Conservation (phyloP, 208 protist genomes). For the Angomonas deanei region DNA sequence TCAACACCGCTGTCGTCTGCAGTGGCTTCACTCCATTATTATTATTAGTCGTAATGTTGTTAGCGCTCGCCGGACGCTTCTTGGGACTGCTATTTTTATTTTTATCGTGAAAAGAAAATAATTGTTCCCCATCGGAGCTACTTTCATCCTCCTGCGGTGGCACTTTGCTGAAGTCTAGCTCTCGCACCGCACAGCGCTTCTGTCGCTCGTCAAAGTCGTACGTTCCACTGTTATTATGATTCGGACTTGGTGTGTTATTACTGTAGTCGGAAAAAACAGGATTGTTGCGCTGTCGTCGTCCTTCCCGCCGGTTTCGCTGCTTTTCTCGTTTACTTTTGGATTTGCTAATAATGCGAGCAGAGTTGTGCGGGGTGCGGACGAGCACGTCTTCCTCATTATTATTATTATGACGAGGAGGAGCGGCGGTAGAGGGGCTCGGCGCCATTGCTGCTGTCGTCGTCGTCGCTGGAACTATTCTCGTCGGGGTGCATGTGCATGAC, state of each 20-base stretch:
- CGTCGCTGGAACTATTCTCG: neutral
- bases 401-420: no score
- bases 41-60: neutral
- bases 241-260: no score
- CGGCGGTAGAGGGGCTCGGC: no score
- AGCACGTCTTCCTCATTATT: no score
- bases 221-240: neutral
- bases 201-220: neutral
- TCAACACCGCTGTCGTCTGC: neutral
- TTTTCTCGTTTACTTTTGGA: neutral
- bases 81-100: no score
- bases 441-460: no score
- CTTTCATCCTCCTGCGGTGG: neutral
- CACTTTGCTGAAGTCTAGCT: neutral
- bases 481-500: neutral
- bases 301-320: neutral
- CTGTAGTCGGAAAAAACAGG: no score
- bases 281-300: neutral
- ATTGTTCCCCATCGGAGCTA: neutral
- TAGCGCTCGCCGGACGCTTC: no score
- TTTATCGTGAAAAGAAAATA: slow-evolving; percentile 1
- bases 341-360: no score
- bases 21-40: neutral
- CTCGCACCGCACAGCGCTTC: neutral
- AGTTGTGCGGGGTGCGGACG: no score